Conservation (phyloP, 1,139 yeast genomes). For the Geotrichum europaeum region DNA sequence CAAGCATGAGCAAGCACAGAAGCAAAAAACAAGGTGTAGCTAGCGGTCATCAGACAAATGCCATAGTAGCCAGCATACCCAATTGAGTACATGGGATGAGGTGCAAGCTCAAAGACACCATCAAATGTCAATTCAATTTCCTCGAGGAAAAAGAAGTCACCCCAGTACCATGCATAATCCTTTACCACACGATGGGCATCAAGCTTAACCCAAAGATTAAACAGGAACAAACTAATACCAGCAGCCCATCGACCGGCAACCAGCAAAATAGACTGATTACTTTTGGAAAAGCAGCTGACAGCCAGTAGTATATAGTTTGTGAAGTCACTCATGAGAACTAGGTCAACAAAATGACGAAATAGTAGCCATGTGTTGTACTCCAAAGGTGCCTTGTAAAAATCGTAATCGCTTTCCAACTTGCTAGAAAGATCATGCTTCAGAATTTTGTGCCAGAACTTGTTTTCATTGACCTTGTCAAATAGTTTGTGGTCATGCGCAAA, state of each 20-base stretch:
- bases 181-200: constrained; percentile 88
- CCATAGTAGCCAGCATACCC: constrained; percentile 90
- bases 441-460: constrained; percentile 40
- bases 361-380: constrained; percentile 83
- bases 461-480: constrained; percentile 37
- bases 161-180: constrained; percentile 96
- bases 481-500: constrained; percentile 48
- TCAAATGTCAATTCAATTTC: constrained; percentile 78
- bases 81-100: constrained; percentile 90
- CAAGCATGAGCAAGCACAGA: constrained; percentile 73
- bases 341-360: constrained; percentile 73
- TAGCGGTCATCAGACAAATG: constrained; percentile 69
- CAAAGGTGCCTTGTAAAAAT: constrained; percentile 51
- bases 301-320: constrained; percentile 70
- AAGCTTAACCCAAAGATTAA: constrained; percentile 80
- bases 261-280: constrained; percentile 40
- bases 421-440: constrained; percentile 47
- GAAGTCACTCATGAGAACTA: constrained; percentile 82
- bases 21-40: constrained; percentile 64
- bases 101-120: constrained; percentile 87
- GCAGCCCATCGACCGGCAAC: constrained; percentile 38
- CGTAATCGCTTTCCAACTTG: constrained; percentile 54
- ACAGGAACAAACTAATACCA: constrained; percentile 49
- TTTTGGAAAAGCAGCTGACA: constrained; percentile 45
- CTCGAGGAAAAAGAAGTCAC: constrained; percentile 82